Conservation (phyloP, 2,329 filamentous ascomycete species). For the Tolypocladium guangdongense region DNA sequence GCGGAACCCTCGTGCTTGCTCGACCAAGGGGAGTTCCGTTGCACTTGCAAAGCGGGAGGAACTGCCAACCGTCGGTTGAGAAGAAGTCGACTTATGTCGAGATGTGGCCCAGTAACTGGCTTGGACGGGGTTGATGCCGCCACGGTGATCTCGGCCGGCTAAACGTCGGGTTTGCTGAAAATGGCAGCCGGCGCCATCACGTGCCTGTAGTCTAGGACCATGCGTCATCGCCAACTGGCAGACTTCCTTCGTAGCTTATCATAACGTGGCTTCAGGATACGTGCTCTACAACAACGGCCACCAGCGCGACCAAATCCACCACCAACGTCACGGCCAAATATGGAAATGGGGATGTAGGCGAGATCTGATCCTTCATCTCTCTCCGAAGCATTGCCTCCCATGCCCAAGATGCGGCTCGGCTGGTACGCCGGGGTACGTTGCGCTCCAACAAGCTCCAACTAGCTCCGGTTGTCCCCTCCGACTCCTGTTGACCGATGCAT, state of each 20-base stretch:
- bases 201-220: not conserved
- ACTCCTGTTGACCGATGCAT: conserved; percentile 9
- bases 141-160: not conserved
- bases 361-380: not conserved
- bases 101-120: not conserved
- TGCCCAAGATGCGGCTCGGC: conserved; percentile 43
- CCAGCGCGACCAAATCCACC: not conserved
- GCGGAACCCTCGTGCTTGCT: not conserved
- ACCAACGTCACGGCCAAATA: not conserved
- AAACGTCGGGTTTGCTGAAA: not conserved
- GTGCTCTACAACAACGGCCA: not conserved
- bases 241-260: not conserved
- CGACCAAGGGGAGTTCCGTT: too few relatives aligned
- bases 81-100: not conserved
- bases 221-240: not conserved
- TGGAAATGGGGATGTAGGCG: not conserved
- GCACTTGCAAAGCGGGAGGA: not conserved
- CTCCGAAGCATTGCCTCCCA: conserved; percentile 7
- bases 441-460: not conserved
- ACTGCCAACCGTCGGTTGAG: not conserved
- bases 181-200: not conserved
- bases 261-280: not conserved
- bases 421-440: conserved; percentile 50
- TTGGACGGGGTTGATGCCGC: too few relatives aligned
- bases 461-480: conserved; percentile 1